Base-by-base conservation (phyloP, 2,329 filamentous ascomycete genomes). In the Microthyrium microscopicum region DNA sequence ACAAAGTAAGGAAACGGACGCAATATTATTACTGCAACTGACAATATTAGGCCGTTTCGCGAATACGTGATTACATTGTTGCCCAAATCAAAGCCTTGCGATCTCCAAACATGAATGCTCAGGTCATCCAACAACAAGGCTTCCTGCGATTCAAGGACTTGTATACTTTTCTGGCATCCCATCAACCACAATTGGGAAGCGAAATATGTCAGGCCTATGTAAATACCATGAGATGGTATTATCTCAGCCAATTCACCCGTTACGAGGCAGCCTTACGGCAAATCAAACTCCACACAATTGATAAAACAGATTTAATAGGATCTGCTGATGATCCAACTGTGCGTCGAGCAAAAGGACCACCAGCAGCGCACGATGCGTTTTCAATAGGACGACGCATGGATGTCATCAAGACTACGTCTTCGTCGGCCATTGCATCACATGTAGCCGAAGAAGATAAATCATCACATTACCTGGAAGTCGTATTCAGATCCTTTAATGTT, bases 151-250 rank as follows among this genome's bases (percentile, higher is more conserved):
- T 84, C 59, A 92, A 82, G 52, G 84, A 93, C 21, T 61, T 94
- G 0, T 98, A 77, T 54, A 66, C 71, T 5, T 98, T 95, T 49
- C 64, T 98, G 20, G 73, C 82, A 39, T 75, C 71, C 44, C 78
- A 87, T 42, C 84, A 95, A 46, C 62, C 78, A 1, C 66, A 71
- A n/a, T 70, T 98, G 5, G 83, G 82, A 6, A 77, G 85, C 34
- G 82, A 98, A 54, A 92, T 98, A 42, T 75, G 75, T 6, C 78
- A 83, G 51, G 89, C 91, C 3, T 98, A 98, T 48, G 77, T 91
- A 60, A 93, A 94, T 52, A 98, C 91, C 0, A 98, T 98, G 83
- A 73, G 84, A 34, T 98, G 89, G 89, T 98, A 98, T 50, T 95
- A 95, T 51, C 59, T 78, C 34, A 89, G 79, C 42, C 82, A 94